Percentiles rank a stretch among this genome's conserved stretches.
These are phyloP conservation scores for Solanum chacoense DNA, from an alignment of 305 asterid genomes.

Conservation along the genomic window DNA sequence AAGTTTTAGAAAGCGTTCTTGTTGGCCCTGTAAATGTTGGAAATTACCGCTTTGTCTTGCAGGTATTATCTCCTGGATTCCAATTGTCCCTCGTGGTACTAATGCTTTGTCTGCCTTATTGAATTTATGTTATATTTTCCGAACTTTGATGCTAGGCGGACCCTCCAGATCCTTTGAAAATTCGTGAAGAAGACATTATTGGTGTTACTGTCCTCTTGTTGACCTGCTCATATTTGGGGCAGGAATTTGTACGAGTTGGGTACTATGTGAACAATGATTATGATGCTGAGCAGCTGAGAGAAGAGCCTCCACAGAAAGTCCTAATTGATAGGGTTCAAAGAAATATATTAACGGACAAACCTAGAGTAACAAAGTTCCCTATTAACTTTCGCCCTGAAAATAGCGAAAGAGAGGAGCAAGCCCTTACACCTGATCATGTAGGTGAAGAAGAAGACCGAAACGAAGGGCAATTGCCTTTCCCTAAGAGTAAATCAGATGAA, in stretches of 20 bases:
- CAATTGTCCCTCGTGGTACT: neutral
- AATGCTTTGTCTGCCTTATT: neutral
- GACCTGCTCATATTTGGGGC: slow-evolving; percentile 83
- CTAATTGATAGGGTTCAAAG: slow-evolving; percentile 65
- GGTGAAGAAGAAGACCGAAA: slow-evolving; percentile 36
- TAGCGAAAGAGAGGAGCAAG: slow-evolving; percentile 49
- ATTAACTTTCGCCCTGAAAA: slow-evolving; percentile 66
- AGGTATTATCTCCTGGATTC: slow-evolving; percentile 30
- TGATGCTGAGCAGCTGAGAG: slow-evolving; percentile 62
- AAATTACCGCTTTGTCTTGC: slow-evolving; percentile 75
- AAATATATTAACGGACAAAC: slow-evolving; percentile 71
- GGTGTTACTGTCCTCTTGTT: slow-evolving; percentile 87
- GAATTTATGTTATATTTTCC: neutral
- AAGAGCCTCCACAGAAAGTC: slow-evolving; percentile 78
- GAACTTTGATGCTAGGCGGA: slow-evolving; percentile 44
- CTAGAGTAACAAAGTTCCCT: slow-evolving; percentile 82
- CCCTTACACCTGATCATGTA: slow-evolving; percentile 34
- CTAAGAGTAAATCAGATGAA: slow-evolving; percentile 16
- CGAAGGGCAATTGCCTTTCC: slow-evolving; percentile 30
- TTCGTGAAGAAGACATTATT: slow-evolving; percentile 83
- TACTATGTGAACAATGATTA: slow-evolving; percentile 87
- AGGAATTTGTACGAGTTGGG: slow-evolving; percentile 81
- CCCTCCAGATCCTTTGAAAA: slow-evolving; percentile 86
- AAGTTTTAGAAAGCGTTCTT: slow-evolving; percentile 89
- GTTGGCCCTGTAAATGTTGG: slow-evolving; percentile 98